Base-by-base conservation (phyloP, 345 rosid genomes). In the Pistacia vera region DNA sequence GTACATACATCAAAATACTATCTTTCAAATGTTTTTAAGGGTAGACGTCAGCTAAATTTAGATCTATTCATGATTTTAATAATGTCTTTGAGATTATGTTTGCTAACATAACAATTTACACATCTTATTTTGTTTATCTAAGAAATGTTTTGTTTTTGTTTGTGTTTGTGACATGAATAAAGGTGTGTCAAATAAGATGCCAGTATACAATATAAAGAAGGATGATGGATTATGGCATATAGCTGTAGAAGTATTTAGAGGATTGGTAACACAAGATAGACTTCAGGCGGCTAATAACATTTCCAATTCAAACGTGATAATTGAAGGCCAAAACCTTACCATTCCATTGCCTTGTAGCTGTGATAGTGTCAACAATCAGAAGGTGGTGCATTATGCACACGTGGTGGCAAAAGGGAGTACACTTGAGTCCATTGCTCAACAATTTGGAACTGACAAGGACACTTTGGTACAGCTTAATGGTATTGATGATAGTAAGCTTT, bases 291-390 rank as follows among this genome's bases (percentile, higher is more conserved):
- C 66, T 2, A 87, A 83, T 63, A 14, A 25, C 4, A 82, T 85
- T 49, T 0, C 49, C 10, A 10, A 83, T 55, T 0, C 75, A 12
- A 0, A 79, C 75, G 0, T 16, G 62, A 85, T 87, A 30, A 1
- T 48, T 0, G 10, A 36, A 7, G 88, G 85, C 25, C 79, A 85
- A 59, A 4, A 66, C n/a, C 76, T 85, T 35, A 67, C 77, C 76
- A 82, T 85, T 68, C 85, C 87, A 1, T 71, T 85, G 28, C 83
- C 88, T 2, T 87, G 87, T 71, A 87, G 90, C 79, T 85, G 88
- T 56, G 88, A 83, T 5, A 65, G 25, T 6, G 85, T 80, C 58
- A 79, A 67, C 1, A 80, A 81, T 3, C 55, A 77, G 35, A 48
- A 57, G 61, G 71, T 78, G 30, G 80, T 87, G 20, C 88, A 85